Conservation (phyloP, 495 filamentous ascomycete species). For the Aspergillus bridgeri region DNA sequence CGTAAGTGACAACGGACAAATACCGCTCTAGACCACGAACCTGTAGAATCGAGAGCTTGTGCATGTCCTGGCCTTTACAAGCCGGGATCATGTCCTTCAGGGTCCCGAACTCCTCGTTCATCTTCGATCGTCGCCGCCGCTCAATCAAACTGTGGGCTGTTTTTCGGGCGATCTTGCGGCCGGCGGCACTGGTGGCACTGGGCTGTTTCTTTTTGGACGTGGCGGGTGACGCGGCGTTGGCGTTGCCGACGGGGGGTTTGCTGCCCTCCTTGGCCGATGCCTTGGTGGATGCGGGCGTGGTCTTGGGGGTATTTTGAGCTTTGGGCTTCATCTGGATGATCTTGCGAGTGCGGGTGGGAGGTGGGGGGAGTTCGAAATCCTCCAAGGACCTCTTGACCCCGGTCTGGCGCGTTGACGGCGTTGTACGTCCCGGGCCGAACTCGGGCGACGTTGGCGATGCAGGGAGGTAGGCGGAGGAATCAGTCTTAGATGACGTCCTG, state of each 20-base stretch:
- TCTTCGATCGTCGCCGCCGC: constrained; percentile 84
- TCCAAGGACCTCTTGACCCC: constrained; percentile 48
- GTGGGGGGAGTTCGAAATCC: constrained; percentile 80
- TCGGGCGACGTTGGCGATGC: constrained; percentile 56
- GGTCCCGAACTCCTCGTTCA: constrained; percentile 97
- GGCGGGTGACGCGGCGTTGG: constrained; percentile 21
- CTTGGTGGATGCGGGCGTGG: constrained; percentile 22
- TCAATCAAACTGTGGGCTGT: constrained; percentile 97
- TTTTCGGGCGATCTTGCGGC: constrained; percentile 90
- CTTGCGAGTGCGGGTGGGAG: constrained; percentile 86
- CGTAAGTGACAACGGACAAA: background rate
- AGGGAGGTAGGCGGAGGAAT: constrained; percentile 49
- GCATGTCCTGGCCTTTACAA: constrained; percentile 88
- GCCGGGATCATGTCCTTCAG: constrained; percentile 96
- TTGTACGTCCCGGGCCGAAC: constrained; percentile 30
- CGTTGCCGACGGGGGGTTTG: constrained; percentile 26
- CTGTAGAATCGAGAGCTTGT: constrained; percentile 95
- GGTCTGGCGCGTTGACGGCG: constrained; percentile 57
- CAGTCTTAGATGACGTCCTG: constrained; percentile 41
- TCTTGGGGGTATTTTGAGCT: constrained; percentile 27
- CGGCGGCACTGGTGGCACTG: constrained; percentile 69
- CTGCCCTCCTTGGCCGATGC: constrained; percentile 23
- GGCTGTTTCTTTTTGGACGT: constrained; percentile 66
- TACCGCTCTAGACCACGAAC: constrained; percentile 45
- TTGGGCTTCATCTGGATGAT: constrained; percentile 95